Conservation (phyloP, 2,329 filamentous ascomycete genomes). For the Fusarium secorum region DNA sequence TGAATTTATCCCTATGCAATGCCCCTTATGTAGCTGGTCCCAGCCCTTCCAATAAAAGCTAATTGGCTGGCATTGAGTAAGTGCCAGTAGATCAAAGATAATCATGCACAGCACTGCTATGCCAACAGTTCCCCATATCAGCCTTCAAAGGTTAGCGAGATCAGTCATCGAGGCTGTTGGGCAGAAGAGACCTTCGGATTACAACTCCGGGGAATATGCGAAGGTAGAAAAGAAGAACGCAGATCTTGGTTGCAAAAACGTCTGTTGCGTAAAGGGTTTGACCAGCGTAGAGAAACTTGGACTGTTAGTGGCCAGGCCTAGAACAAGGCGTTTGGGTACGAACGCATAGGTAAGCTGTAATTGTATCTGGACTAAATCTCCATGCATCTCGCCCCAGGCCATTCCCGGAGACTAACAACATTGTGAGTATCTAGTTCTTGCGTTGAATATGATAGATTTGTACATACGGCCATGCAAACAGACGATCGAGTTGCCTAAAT, state of each 20-base stretch:
- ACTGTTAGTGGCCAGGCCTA: accelerated
- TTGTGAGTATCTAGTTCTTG: neutral
- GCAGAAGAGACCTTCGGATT: neutral
- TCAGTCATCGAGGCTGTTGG: accelerated
- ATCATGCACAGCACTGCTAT: neutral
- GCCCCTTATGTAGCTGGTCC: slow-evolving; percentile 1
- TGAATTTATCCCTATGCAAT: slow-evolving; percentile 2
- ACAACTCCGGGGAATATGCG: slow-evolving; percentile 9
- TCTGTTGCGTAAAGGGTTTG: slow-evolving; percentile 17
- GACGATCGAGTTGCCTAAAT: neutral
- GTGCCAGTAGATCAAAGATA: neutral
- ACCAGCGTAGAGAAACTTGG: slow-evolving; percentile 4
- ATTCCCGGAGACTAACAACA: neutral
- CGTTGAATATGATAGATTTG: accelerated
- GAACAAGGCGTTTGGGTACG: accelerated
- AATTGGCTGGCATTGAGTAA: neutral
- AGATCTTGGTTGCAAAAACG: slow-evolving; percentile 15
- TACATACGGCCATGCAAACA: slow-evolving; percentile 4
- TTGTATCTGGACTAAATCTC: neutral
- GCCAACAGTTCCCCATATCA: slow-evolving; percentile 15
- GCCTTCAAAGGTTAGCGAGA: neutral
- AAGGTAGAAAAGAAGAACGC: slow-evolving; percentile 22
- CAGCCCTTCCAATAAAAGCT: slow-evolving; percentile 16
- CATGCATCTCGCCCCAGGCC: slow-evolving; percentile 17
- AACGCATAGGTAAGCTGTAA: neutral